Evolutionary conservation across 352 stramenopile genomes (phyloP).

Genomic region (Globisporangium lucens): DNA sequence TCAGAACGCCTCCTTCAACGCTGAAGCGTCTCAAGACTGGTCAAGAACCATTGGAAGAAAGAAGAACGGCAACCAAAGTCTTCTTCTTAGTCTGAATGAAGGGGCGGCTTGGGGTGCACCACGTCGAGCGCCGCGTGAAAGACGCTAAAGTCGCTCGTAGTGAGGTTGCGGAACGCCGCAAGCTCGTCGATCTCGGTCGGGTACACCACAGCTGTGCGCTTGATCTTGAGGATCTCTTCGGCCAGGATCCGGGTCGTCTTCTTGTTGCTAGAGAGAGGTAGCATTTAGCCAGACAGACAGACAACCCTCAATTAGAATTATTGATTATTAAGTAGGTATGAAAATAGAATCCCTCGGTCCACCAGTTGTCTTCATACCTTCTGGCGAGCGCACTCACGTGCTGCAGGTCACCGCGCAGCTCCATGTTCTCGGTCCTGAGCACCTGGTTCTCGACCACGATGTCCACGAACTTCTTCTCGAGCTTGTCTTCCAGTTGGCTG

Average conservation of each 20-base stretch:
- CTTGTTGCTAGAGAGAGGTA: slow-evolving; percentile 30
- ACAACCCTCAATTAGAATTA: background rate
- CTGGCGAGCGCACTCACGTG: slow-evolving; percentile 12
- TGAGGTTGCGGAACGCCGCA: background rate
- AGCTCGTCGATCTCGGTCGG: slow-evolving; percentile 16
- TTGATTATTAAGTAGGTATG: background rate
- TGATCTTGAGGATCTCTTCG: slow-evolving; percentile 50
- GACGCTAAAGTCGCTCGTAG: background rate
- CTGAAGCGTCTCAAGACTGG: background rate
- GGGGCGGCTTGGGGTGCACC: background rate
- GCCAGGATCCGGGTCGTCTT: slow-evolving; percentile 40
- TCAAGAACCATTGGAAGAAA: background rate
- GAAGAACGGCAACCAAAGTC: background rate
- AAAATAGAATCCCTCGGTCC: background rate
- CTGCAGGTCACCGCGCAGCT: slow-evolving; percentile 32
- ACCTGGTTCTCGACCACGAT: slow-evolving; percentile 41
- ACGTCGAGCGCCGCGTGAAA: background rate
- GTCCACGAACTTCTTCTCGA: slow-evolving; percentile 39
- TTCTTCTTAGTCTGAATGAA: slow-evolving; percentile 1
- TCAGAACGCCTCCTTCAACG: background rate
- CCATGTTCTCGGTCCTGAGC: slow-evolving; percentile 36
- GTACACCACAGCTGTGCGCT: slow-evolving; percentile 21
- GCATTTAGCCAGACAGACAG: no score
- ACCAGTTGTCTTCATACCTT: slow-evolving; percentile 8
- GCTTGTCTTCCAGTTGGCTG: slow-evolving; percentile 28